Percentiles rank a stretch among this genome's conserved stretches.
phyloP scores from a whole-genome alignment of 352 stramenopile genomes.

The Phytophthora ramorum region DNA sequence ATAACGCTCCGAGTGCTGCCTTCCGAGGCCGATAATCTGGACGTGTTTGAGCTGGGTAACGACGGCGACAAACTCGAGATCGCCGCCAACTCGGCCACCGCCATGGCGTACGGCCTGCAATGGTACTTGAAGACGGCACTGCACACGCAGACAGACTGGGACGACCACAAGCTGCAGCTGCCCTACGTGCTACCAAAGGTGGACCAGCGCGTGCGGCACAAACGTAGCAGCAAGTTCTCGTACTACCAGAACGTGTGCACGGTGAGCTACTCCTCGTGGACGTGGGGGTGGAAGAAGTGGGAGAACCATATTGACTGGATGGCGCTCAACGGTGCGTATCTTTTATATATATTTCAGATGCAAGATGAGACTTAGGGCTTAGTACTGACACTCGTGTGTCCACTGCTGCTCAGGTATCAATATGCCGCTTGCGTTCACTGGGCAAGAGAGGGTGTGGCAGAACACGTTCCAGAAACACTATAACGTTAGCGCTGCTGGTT shows the following conservation, averaged over 20 bases:
- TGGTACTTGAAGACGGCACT: slow-evolving; percentile 81
- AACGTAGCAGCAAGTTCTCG: slow-evolving; percentile 77
- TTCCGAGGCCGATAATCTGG: slow-evolving; percentile 47
- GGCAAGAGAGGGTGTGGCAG: slow-evolving; percentile 91
- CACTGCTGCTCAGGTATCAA: slow-evolving; percentile 74
- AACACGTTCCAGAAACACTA: slow-evolving; percentile 85
- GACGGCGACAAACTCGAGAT: slow-evolving; percentile 61
- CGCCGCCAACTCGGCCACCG: slow-evolving; percentile 57
- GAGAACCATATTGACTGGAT: slow-evolving; percentile 94
- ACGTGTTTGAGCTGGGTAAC: slow-evolving; percentile 69
- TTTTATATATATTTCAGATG: not conserved
- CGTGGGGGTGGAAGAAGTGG: slow-evolving; percentile 90
- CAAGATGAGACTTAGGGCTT: not conserved
- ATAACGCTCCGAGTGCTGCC: slow-evolving; percentile 62
- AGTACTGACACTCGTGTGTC: not conserved
- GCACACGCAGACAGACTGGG: slow-evolving; percentile 84
- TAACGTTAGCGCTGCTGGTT: slow-evolving; percentile 74
- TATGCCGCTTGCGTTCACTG: slow-evolving; percentile 90
- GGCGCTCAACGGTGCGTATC: slow-evolving; percentile 81
- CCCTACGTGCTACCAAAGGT: slow-evolving; percentile 59
- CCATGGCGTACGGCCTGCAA: slow-evolving; percentile 76
- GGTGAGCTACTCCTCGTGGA: slow-evolving; percentile 91
- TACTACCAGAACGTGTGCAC: slow-evolving; percentile 95
- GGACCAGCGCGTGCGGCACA: slow-evolving; percentile 40
- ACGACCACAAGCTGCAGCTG: slow-evolving; percentile 76